Percentiles rank a stretch among this genome's conserved stretches.
These are phyloP conservation scores for Leptodermis oblonga DNA, from an alignment of 257 asterid species.

Conservation along the genomic window DNA sequence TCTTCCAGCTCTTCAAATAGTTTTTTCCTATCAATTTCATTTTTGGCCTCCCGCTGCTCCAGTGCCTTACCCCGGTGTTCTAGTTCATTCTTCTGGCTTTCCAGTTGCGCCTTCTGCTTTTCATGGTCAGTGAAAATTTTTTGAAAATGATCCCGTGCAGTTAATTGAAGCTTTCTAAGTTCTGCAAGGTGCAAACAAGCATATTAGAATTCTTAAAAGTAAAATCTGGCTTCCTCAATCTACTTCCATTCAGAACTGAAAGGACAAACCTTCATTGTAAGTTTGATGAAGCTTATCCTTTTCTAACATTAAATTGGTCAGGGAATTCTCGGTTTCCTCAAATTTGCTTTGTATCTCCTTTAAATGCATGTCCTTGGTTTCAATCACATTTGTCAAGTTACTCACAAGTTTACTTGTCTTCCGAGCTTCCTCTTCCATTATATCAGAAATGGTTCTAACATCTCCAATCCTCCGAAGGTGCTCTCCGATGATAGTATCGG, in stretches of 20 bases:
- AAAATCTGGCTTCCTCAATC: slow-evolving; percentile 5
- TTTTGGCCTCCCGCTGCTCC: slow-evolving; percentile 71
- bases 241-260: slow-evolving; percentile 13
- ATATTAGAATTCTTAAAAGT: slow-evolving; percentile 20
- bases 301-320: slow-evolving; percentile 48
- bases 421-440: slow-evolving; percentile 75
- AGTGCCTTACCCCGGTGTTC: slow-evolving; percentile 64
- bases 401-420: slow-evolving; percentile 65
- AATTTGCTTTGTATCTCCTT: slow-evolving; percentile 61
- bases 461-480: slow-evolving; percentile 82
- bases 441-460: slow-evolving; percentile 63
- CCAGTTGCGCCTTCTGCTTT: slow-evolving; percentile 65
- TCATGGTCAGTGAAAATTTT: slow-evolving; percentile 74
- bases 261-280: slow-evolving; percentile 60
- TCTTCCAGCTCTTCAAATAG: slow-evolving; percentile 72
- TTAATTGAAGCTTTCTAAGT: slow-evolving; percentile 65
- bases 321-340: slow-evolving; percentile 60
- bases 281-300: slow-evolving; percentile 65
- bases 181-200: slow-evolving; percentile 43
- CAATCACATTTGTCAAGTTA: slow-evolving; percentile 60
- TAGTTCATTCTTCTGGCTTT: slow-evolving; percentile 63
- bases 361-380: slow-evolving; percentile 61
- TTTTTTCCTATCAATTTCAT: slow-evolving; percentile 63
- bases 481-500: slow-evolving; percentile 58
- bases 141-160: slow-evolving; percentile 73